Evolutionary conservation across 768 basidiomycete genomes (phyloP), one percentile per base, ranked within the genome.

Genomic region (Strobilomyces confusus): DNA sequence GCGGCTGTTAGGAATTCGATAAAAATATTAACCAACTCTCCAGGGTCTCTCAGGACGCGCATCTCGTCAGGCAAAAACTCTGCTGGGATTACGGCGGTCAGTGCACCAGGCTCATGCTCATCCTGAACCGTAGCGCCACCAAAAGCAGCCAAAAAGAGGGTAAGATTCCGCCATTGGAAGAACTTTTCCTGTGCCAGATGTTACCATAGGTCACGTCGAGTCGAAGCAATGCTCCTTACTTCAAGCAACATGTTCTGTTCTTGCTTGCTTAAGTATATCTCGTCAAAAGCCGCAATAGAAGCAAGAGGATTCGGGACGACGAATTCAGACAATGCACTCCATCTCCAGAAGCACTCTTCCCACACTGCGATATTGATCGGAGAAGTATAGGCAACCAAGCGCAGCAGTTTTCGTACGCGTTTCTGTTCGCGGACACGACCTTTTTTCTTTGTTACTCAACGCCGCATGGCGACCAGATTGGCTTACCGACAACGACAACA

Each of bases 151-250:
- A 95, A 73, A 69, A 87, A 90, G 22, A 92, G 71, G 0, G 88
- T 85, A 13, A 92, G 72, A 63, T 94, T 92, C 61, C 89, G 86
- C 92, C 93, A 97, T 59, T 92, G 87, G 34, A 77, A 80, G 38
- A 84, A 80, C 58, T 82, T 77, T 19, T 91, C 89, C 89, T 92
- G 49, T 15, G 30, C 19, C 33, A 32, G 36, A 45, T 25, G 49
- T 63, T 25, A 59, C 55, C 46, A 41, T 17, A 26, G 41, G 13
- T 41, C 20, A 44, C 15, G 19, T 29, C 5, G 3, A 44, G 44
- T 38, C 19, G 30, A 55, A 30, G 30, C 14, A 46, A 50, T 8
- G 15, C 25, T 40, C 23, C 58, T 30, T 54, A 77, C 77, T 63
- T 79, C 77, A 8, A 64, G 58, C 6, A 71, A 63, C 54, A 77